phyloP scores from a whole-genome alignment of 495 filamentous ascomycete species.

The Lophiotrema nucula region DNA sequence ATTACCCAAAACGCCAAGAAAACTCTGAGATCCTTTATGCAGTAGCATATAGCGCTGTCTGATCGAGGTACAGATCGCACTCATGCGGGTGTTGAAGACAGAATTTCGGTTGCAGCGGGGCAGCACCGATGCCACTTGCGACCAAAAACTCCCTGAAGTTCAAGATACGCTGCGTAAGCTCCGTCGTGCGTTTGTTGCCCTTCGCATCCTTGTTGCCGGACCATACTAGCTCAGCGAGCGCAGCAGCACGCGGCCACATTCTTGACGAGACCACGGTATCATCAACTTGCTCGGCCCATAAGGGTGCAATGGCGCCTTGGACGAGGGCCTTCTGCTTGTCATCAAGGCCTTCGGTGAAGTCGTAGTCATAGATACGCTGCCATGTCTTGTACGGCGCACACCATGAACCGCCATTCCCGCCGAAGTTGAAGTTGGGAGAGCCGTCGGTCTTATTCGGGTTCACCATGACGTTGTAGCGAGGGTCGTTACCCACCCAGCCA shows the following conservation, averaged over 20 bases:
- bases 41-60: conserved; percentile 50
- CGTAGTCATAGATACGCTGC: conserved; percentile 62
- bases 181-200: conserved; percentile 52
- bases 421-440: conserved; percentile 54
- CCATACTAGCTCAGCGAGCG: conserved; percentile 55
- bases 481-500: conserved; percentile 55
- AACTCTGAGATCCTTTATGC: too few relatives aligned
- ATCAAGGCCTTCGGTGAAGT: conserved; percentile 54
- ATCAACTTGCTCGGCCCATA: conserved; percentile 59
- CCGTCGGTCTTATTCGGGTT: conserved; percentile 45
- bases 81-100: conserved; percentile 57
- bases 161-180: conserved; percentile 54
- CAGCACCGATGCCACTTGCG: conserved; percentile 52
- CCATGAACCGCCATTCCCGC: conserved; percentile 55
- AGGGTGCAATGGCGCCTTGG: conserved; percentile 51
- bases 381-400: conserved; percentile 61
- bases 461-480: conserved; percentile 51
- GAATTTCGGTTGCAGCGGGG: conserved; percentile 53
- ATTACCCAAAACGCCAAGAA: too few relatives aligned
- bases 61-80: conserved; percentile 54
- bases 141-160: conserved; percentile 61
- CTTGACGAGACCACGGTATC: conserved; percentile 49
- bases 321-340: conserved; percentile 46
- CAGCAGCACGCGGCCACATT: conserved; percentile 58
- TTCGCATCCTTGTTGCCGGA: conserved; percentile 51